Evolutionary conservation across 164 flowering plant species (phyloP).

Genomic region (Akebia trifoliata): DNA sequence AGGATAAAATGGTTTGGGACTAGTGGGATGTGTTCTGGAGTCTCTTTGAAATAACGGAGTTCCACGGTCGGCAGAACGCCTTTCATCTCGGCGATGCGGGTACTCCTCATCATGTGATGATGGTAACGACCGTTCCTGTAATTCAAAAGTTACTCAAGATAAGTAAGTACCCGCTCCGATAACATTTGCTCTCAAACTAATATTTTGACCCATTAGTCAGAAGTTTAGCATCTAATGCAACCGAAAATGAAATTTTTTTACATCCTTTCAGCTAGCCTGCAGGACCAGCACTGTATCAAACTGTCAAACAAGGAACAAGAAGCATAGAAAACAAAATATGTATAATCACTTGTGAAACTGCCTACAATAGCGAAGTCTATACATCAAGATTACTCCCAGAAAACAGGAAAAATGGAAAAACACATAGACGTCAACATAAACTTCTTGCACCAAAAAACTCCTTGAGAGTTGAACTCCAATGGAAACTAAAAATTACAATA

Average conservation of each 20-base stretch:
- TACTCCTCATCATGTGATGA: slow-evolving; percentile 47
- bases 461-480: too few species aligned
- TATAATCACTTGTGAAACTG: too few species aligned
- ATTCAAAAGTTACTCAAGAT: slow-evolving; percentile 25
- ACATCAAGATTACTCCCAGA: too few species aligned
- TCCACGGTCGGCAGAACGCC: slow-evolving; percentile 29
- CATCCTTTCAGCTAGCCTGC: slow-evolving; percentile 2
- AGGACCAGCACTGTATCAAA: neutral
- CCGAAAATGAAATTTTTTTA: neutral
- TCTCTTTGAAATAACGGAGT: slow-evolving; percentile 52
- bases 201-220: neutral
- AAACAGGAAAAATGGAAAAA: too few species aligned
- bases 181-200: neutral
- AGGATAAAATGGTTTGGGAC: slow-evolving; percentile 40
- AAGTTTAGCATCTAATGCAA: neutral
- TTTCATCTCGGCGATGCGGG: slow-evolving; percentile 44
- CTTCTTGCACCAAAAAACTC: too few species aligned
- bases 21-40: slow-evolving; percentile 35
- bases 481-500: too few species aligned
- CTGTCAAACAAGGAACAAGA: neutral
- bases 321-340: too few species aligned
- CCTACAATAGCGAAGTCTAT: too few species aligned
- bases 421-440: too few species aligned
- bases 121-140: slow-evolving; percentile 66
- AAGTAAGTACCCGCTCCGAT: slow-evolving; percentile 10